phyloP scores from a whole-genome alignment of 1,284 basidiomycete genomes.

The Irpex sp. region DNA sequence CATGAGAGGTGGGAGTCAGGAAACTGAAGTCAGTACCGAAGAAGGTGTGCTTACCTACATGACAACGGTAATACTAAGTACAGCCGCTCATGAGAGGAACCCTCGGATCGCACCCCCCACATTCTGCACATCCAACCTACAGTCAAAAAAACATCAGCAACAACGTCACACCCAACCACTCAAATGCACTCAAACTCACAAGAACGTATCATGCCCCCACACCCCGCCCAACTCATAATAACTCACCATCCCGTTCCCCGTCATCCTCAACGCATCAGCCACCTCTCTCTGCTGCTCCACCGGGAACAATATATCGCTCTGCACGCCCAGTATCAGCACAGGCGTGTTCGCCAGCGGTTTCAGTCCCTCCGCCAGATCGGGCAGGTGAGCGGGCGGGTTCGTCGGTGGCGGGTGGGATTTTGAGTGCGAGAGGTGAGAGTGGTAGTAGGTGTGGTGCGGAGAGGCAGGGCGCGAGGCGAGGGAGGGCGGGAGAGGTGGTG shows the following conservation, averaged over 20 bases:
- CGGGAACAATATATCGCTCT: constrained; percentile 95
- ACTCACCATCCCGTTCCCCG: constrained; percentile 82
- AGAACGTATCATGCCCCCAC: constrained; percentile 97
- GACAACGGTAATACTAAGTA: not conserved
- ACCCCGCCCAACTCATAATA: constrained; percentile 98
- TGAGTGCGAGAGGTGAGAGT: constrained; percentile 45
- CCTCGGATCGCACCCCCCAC: constrained; percentile 78
- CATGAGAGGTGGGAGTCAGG: too few species aligned
- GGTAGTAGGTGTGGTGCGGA: constrained; percentile 22
- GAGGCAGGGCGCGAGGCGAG: constrained; percentile 23
- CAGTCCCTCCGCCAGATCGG: constrained; percentile 81
- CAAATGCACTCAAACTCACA: constrained; percentile 52
- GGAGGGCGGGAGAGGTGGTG: constrained; percentile 22
- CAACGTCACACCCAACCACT: not conserved
- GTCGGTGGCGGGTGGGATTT: constrained; percentile 66
- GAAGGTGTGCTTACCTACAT: not conserved
- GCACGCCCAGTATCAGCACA: constrained; percentile 87
- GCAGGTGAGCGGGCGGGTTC: constrained; percentile 71
- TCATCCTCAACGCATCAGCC: constrained; percentile 86
- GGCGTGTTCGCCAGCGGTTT: constrained; percentile 74
- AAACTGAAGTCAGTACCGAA: too few species aligned
- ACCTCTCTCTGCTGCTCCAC: constrained; percentile 97
- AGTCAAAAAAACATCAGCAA: too few species aligned
- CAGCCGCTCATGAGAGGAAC: constrained; percentile 46
- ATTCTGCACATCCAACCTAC: constrained; percentile 74